phyloP scores from a whole-genome alignment of 2,329 filamentous ascomycete species.

The Byssothecium circinans region DNA sequence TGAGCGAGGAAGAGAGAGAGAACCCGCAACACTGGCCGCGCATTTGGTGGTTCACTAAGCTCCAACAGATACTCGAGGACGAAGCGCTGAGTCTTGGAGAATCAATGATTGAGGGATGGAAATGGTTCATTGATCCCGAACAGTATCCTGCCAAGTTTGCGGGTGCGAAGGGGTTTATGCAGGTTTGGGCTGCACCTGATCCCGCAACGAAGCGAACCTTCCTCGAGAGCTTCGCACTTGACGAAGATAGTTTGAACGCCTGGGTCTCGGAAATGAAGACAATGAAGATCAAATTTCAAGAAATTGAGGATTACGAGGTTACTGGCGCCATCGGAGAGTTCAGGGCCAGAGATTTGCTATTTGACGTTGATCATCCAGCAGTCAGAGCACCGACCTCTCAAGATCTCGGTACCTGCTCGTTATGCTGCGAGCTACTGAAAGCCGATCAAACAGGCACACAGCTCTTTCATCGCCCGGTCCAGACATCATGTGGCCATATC shows the following conservation, averaged over 20 bases:
- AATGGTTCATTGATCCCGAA: slow-evolving; percentile 5
- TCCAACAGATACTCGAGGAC: slow-evolving; percentile 8
- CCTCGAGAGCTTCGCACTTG: slow-evolving; percentile 1
- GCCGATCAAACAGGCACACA: not conserved
- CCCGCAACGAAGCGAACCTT: not conserved
- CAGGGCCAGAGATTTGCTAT: not conserved
- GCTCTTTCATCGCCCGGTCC: slow-evolving; percentile 1
- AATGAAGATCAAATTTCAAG: not conserved
- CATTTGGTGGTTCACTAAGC: slow-evolving; percentile 3
- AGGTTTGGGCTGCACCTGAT: slow-evolving; percentile 1
- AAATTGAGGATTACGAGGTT: not conserved
- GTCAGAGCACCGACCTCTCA: not conserved
- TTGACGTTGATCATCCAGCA: slow-evolving; percentile 3
- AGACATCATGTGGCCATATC: slow-evolving; percentile 6
- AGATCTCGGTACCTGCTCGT: not conserved
- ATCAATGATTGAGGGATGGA: slow-evolving; percentile 1
- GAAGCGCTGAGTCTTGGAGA: not conserved
- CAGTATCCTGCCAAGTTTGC: slow-evolving; percentile 1
- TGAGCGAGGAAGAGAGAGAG: not conserved
- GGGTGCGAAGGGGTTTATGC: not conserved
- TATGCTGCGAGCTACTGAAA: not conserved
- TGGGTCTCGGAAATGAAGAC: not conserved
- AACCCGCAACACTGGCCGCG: slow-evolving; percentile 1
- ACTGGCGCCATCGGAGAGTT: not conserved
- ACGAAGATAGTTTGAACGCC: too few species aligned